phyloP scores from a whole-genome alignment of 2,329 filamentous ascomycete species.

The Diaporthe sp. region DNA sequence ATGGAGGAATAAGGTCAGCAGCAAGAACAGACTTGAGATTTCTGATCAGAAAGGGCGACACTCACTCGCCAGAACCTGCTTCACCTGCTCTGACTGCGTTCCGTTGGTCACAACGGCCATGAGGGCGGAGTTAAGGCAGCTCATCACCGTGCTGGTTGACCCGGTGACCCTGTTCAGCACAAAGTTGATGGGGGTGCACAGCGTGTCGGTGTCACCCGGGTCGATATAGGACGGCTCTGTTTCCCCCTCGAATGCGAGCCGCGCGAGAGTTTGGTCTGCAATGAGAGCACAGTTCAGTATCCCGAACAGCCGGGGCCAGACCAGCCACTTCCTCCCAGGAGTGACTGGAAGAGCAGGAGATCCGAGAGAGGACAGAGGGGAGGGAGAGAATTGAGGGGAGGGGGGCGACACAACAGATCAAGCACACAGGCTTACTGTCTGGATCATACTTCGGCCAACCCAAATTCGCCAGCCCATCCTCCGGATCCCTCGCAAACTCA shows the following conservation, averaged over 20 bases:
- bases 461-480: slow-evolving; percentile 9
- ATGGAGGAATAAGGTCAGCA: not conserved
- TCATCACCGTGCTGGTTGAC: not conserved
- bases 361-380: too few relatives aligned
- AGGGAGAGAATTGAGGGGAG: not conserved
- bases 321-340: too few relatives aligned
- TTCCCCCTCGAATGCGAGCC: not conserved
- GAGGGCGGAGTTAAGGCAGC: slow-evolving; percentile 4
- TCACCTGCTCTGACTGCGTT: slow-evolving; percentile 8
- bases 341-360: not conserved
- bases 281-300: not conserved
- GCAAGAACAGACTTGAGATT: not conserved
- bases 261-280: not conserved
- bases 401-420: too few relatives aligned
- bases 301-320: not conserved
- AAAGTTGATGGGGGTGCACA: slow-evolving; percentile 14
- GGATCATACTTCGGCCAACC: slow-evolving; percentile 24
- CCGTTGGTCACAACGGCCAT: slow-evolving; percentile 2
- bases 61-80: slow-evolving; percentile 4
- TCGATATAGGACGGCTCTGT: not conserved
- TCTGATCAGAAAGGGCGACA: not conserved
- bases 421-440: not conserved
- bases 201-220: slow-evolving; percentile 16
- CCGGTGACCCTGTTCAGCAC: slow-evolving; percentile 14
- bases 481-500: slow-evolving; percentile 27